Percentiles rank a stretch among this genome's conserved stretches.
These are phyloP conservation scores for Drechslerella stenobrocha DNA, from an alignment of 2,329 filamentous ascomycete species.

Conservation along the genomic window DNA sequence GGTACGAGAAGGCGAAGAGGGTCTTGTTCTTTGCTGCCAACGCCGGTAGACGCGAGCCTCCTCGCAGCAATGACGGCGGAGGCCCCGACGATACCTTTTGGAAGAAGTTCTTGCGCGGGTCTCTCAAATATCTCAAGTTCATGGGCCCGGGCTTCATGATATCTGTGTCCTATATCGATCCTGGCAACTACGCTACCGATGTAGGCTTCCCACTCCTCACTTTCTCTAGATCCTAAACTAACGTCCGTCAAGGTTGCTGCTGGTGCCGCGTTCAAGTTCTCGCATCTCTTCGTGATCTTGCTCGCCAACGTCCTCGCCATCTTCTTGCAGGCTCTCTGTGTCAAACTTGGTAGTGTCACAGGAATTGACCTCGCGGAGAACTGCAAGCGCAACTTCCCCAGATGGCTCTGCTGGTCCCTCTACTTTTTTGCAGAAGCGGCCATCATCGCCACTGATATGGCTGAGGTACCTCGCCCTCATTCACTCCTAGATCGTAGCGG, in stretches of 20 bases:
- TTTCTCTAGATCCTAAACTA: neutral
- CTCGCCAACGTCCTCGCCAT: conserved; percentile 73
- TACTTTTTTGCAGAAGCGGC: conserved; percentile 63
- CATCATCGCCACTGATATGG: conserved; percentile 65
- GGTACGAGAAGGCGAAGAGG: conserved; percentile 20
- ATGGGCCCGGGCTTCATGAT: conserved; percentile 71
- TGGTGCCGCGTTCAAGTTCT: conserved; percentile 68
- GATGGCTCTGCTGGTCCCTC: conserved; percentile 62
- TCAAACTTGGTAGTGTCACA: conserved; percentile 64
- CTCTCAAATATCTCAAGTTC: conserved; percentile 63
- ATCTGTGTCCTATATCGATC: conserved; percentile 65
- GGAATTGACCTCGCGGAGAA: conserved; percentile 63
- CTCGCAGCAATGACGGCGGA: conserved; percentile 1
- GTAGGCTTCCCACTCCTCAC: conserved; percentile 4
- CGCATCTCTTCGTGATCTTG: conserved; percentile 69
- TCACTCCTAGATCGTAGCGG: conserved; percentile 20
- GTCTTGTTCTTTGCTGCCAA: conserved; percentile 35
- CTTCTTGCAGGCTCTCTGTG: conserved; percentile 68
- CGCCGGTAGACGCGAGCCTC: conserved; percentile 42
- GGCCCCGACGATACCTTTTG: conserved; percentile 25
- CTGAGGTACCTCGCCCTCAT: conserved; percentile 56
- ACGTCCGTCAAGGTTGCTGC: conserved; percentile 60
- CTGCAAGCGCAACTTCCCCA: conserved; percentile 61
- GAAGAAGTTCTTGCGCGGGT: conserved; percentile 44
- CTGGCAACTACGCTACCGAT: conserved; percentile 71